phyloP scores from a whole-genome alignment of 441 rosid genomes.

The Gossypium lobatum region DNA sequence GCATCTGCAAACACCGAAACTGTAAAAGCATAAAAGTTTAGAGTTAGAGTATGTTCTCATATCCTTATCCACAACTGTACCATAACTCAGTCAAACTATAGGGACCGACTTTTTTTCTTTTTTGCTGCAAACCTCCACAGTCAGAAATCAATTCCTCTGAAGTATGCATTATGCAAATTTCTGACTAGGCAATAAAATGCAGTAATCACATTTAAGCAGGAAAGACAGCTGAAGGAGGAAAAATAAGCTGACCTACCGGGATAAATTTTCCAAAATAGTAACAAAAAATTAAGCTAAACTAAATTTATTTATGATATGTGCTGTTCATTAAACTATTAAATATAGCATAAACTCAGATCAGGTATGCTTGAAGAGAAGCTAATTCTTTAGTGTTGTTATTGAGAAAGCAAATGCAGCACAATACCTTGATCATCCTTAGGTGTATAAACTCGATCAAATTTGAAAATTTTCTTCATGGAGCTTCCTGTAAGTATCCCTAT shows the following conservation, averaged over 20 bases:
- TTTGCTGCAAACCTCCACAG: background rate
- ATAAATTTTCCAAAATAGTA: background rate
- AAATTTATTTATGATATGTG: background rate
- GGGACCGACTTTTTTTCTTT: background rate
- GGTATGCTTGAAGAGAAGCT: background rate
- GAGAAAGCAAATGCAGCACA: background rate
- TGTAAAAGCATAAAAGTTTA: conserved; percentile 23
- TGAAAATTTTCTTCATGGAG: conserved; percentile 54
- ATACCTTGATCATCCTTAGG: conserved; percentile 81
- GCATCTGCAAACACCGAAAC: conserved; percentile 84
- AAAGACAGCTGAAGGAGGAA: background rate
- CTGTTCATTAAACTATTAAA: background rate
- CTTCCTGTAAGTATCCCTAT: conserved; percentile 52
- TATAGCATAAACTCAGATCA: background rate
- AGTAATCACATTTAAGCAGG: background rate
- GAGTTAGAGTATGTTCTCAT: background rate
- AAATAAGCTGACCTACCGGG: background rate
- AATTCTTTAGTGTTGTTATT: background rate
- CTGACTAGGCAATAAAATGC: background rate
- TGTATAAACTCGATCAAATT: conserved; percentile 69
- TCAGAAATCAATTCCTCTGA: background rate
- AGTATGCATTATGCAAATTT: background rate
- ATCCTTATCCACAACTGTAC: background rate
- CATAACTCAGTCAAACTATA: background rate
- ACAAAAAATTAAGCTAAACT: background rate